phyloP scores from a whole-genome alignment of 768 basidiomycete genomes.

The Serendipita indica region DNA sequence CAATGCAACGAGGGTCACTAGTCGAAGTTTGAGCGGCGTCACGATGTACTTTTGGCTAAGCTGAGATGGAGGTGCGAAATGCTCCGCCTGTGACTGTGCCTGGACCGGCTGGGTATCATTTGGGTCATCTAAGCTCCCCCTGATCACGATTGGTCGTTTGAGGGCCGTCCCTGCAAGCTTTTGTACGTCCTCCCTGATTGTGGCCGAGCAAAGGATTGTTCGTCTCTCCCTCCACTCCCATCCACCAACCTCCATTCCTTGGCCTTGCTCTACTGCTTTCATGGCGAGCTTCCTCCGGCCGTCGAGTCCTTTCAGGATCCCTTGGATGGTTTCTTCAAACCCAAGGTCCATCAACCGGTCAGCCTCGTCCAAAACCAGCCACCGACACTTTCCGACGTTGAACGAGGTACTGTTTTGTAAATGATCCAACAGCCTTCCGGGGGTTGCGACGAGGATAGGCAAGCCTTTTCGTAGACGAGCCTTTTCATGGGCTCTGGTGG shows the following conservation, averaged over 20 bases:
- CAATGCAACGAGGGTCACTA: slow-evolving; percentile 79
- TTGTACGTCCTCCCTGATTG: slow-evolving; percentile 89
- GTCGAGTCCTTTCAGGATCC: slow-evolving; percentile 76
- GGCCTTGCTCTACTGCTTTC: slow-evolving; percentile 51
- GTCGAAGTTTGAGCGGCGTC: slow-evolving; percentile 83
- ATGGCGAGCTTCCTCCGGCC: slow-evolving; percentile 60
- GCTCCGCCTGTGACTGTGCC: slow-evolving; percentile 23
- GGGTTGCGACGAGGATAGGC: slow-evolving; percentile 90
- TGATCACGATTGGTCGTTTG: slow-evolving; percentile 67
- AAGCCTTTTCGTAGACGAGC: slow-evolving; percentile 86
- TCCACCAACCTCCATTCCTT: slow-evolving; percentile 56
- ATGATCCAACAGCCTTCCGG: slow-evolving; percentile 89
- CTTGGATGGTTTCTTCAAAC: slow-evolving; percentile 88
- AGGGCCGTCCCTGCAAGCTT: slow-evolving; percentile 77
- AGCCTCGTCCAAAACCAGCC: slow-evolving; percentile 94
- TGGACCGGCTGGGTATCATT: slow-evolving; percentile 15
- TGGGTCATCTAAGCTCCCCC: slow-evolving; percentile 38
- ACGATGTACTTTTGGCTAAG: slow-evolving; percentile 81
- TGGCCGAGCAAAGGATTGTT: slow-evolving; percentile 92
- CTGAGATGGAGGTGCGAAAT: slow-evolving; percentile 89
- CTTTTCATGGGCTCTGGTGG: slow-evolving; percentile 89
- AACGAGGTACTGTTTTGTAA: slow-evolving; percentile 90
- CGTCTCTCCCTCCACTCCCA: slow-evolving; percentile 76
- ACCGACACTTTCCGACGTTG: slow-evolving; percentile 83
- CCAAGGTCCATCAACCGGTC: slow-evolving; percentile 97